These are phyloP conservation scores for Solanum dulcamara DNA, from an alignment of 257 asterid species.

Conservation along the genomic window DNA sequence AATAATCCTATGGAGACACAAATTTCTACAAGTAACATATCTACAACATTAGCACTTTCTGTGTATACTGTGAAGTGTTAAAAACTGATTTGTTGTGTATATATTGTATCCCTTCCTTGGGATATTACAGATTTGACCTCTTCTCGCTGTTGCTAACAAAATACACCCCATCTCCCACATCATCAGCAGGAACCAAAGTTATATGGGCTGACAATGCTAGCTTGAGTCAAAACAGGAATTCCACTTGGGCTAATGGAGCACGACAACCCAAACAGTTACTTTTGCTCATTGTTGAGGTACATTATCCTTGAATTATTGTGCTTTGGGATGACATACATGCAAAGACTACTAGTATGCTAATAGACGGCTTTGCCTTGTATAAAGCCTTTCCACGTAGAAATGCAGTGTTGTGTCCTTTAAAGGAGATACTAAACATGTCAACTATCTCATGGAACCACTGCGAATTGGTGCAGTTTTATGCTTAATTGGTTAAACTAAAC, in stretches of 20 bases:
- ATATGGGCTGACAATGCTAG: neutral
- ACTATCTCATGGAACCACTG: neutral
- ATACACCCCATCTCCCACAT: neutral
- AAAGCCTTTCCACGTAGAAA: neutral
- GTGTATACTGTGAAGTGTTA: neutral
- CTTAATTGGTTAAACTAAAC: neutral
- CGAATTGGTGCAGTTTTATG: neutral
- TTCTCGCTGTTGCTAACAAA: neutral
- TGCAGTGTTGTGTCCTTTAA: neutral
- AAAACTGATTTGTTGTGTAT: neutral
- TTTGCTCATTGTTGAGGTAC: neutral
- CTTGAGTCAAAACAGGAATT: neutral
- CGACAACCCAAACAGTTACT: neutral
- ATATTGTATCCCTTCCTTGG: neutral
- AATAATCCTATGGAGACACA: neutral
- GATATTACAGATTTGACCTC: neutral
- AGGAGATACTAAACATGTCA: neutral
- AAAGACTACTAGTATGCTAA: neutral
- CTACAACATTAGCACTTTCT: neutral
- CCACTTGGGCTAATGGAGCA: neutral
- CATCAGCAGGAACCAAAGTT: neutral
- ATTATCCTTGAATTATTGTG: neutral
- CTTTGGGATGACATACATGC: neutral
- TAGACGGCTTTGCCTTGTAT: neutral
- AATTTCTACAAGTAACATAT: neutral